Percentiles rank a stretch among this genome's conserved stretches.
These are phyloP conservation scores for Penicillium expansum DNA, from an alignment of 2,329 filamentous ascomycete species.

Conservation along the genomic window DNA sequence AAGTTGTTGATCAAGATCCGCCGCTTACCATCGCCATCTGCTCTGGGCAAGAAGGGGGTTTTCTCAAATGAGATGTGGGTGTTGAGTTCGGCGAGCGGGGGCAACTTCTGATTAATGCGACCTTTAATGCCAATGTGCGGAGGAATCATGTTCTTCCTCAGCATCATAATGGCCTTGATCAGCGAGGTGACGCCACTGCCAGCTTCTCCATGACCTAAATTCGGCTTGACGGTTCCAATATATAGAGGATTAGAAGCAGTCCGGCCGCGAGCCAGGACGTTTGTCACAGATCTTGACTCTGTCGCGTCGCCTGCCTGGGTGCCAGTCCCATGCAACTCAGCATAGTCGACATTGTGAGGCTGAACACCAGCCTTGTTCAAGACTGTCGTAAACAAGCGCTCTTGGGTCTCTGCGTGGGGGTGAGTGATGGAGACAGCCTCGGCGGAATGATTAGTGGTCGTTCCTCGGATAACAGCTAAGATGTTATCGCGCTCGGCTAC, in stretches of 20 bases:
- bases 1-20: slow-evolving; percentile 51
- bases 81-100: slow-evolving; percentile 26
- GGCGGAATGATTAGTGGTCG: slow-evolving; percentile 46
- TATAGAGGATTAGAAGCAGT: background rate
- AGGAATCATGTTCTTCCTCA: slow-evolving; percentile 61
- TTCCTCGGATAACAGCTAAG: slow-evolving; percentile 44
- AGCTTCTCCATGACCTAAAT: slow-evolving; percentile 48
- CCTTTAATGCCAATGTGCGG: slow-evolving; percentile 66
- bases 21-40: slow-evolving; percentile 27
- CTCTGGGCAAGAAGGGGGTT: slow-evolving; percentile 29
- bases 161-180: slow-evolving; percentile 64
- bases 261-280: slow-evolving; percentile 24
- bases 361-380: slow-evolving; percentile 38
- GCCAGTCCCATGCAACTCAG: slow-evolving; percentile 43
- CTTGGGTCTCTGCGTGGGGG: slow-evolving; percentile 41
- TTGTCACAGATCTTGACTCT: slow-evolving; percentile 38
- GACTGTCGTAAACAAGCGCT: slow-evolving; percentile 37
- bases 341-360: slow-evolving; percentile 38
- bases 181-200: slow-evolving; percentile 38
- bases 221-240: slow-evolving; percentile 30
- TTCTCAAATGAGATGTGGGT: slow-evolving; percentile 27
- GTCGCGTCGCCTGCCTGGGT: slow-evolving; percentile 40
- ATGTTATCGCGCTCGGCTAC: slow-evolving; percentile 48
- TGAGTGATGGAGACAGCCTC: slow-evolving; percentile 48
- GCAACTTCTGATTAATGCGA: slow-evolving; percentile 39